Base-by-base conservation (phyloP, 2,329 filamentous ascomycete genomes). In the Cladosporium sp. region DNA sequence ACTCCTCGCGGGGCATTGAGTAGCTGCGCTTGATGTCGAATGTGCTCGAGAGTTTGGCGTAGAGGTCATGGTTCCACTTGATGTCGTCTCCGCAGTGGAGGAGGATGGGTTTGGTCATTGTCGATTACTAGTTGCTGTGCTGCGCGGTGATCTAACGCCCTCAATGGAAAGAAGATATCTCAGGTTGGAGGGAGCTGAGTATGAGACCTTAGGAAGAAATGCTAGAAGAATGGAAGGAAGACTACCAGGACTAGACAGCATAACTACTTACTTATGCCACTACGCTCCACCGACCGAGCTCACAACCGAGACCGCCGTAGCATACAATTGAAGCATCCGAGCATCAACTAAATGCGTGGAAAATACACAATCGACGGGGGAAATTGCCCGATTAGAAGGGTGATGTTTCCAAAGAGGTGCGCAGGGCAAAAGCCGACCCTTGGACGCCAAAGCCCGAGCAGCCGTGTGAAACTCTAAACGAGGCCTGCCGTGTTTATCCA, bases 41-140 rank as follows among this genome's bases (percentile, higher is more conserved):
- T 23, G 74, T 76, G 21, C 65, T 66, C 14, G 71, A 66, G 6
- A 82, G 70, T 51, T 76, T 71, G 7, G 70, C 66, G 69, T 82
- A 81, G 0, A 81, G 71, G 2, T 76, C 74, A 67, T 80, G 78
- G 66, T 81, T 81, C 80, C 80, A 82, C 61, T 76, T 74, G 49
- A 80, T 79, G 61, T 80, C 77, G 58, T 80, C 79, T 63, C 80
- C 80, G 48, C 80, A 77, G 64, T 82, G 80, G 2, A 82, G 74
- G 21, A 82, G 72, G 5, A 71, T 69, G n/a, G 69, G 68, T 54
- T 68, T 71, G 36, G 63, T 58, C 30, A 63, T 67, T 14, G 61
- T n/a, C n/a, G n/a, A n/a, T 66, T 49, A 46, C 64, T 1, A 28
- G 26, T 36, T 13, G 16, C 51, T 30, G 26, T 30, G 26, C 18